These are phyloP conservation scores for Clitopilus hobsonii DNA, from an alignment of 768 basidiomycete genomes.

Conservation along the genomic window DNA sequence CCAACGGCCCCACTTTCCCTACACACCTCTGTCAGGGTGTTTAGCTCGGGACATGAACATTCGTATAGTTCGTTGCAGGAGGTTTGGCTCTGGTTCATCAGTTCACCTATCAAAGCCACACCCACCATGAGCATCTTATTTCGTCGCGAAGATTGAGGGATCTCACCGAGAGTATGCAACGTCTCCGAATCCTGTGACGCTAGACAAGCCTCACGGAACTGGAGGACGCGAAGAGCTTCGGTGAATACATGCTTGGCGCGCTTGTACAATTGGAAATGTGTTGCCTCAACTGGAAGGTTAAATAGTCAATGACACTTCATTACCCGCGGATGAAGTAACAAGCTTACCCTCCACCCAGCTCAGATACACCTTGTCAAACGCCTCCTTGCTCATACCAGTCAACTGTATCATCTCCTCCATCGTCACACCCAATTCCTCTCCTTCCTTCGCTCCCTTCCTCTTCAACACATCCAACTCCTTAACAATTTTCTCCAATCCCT, in stretches of 20 bases:
- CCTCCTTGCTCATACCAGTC: conserved; percentile 48
- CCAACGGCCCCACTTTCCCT: conserved; percentile 73
- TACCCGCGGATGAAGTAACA: conserved; percentile 1
- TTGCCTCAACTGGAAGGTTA: conserved; percentile 59
- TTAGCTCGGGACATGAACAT: conserved; percentile 77
- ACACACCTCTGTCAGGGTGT: conserved; percentile 63
- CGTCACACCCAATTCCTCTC: conserved; percentile 57
- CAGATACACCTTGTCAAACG: conserved; percentile 66
- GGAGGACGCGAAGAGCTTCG: conserved; percentile 77
- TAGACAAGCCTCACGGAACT: conserved; percentile 69
- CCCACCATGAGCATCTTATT: too few relatives aligned
- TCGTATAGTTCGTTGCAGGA: conserved; percentile 69
- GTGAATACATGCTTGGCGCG: conserved; percentile 77
- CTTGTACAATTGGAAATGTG: conserved; percentile 78
- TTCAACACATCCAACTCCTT: conserved; percentile 49
- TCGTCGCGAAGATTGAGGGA: too few relatives aligned
- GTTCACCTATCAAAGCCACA: too few relatives aligned
- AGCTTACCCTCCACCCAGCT: conserved; percentile 74
- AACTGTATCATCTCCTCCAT: conserved; percentile 70
- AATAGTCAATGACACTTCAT: conserved; percentile 1
- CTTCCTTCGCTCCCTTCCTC: conserved; percentile 28
- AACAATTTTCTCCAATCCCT: conserved; percentile 41
- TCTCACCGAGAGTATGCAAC: conserved; percentile 47
- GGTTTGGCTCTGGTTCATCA: conserved; percentile 78
- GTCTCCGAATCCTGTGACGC: conserved; percentile 20